Evolutionary conservation across 805 yeast genomes (phyloP), one percentile per base, ranked within the genome.

Genomic region (Kuraishia floccosa): DNA sequence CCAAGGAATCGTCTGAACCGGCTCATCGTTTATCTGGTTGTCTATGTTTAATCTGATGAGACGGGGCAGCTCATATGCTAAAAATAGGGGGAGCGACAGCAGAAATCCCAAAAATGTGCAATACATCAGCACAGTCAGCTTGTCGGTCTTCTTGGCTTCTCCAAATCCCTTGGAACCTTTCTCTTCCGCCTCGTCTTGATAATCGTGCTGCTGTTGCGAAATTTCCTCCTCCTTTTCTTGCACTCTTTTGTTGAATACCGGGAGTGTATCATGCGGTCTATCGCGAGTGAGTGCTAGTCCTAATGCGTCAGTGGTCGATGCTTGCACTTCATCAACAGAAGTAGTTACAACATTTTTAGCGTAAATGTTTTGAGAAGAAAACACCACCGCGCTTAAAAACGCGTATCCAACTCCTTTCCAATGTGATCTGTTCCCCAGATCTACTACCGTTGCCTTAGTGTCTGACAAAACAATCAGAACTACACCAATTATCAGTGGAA

Each of bases 401-500:
- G 77, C 76, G 46, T 61, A 71, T 5, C 54, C 24, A 35, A 71
- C 54, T 3, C 79, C 79, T 11, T 30, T 30, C 28, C 41, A 43
- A 30, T 52, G 54, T 7, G 26, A 17, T 12, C 22, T n/a, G n/a
- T 17, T 24, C 18, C n/a, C 24, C 27, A 47, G 35, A 17, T 44
- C 44, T 9, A 47, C 43, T 20, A 43, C 36, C 8, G 41, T 34
- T 16, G 37, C 15, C 20, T 46, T 26, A 7, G n/a, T 28, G 27
- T 60, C 58, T 24, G 67, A 62, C 35, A 76, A 68, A 48, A 89
- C 79, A 4, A 83, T 73, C 46, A 86, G 56, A 68, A 86, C 84
- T 35, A 89, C 94, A 12, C 98, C 98, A 17, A 66, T 32, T 26
- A 87, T 71, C 37, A 89, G 62, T 0, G 97, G 94, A 0, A 77